Evolutionary conservation across 441 rosid species (phyloP).

Genomic region (Pelargonium fulgidum): DNA sequence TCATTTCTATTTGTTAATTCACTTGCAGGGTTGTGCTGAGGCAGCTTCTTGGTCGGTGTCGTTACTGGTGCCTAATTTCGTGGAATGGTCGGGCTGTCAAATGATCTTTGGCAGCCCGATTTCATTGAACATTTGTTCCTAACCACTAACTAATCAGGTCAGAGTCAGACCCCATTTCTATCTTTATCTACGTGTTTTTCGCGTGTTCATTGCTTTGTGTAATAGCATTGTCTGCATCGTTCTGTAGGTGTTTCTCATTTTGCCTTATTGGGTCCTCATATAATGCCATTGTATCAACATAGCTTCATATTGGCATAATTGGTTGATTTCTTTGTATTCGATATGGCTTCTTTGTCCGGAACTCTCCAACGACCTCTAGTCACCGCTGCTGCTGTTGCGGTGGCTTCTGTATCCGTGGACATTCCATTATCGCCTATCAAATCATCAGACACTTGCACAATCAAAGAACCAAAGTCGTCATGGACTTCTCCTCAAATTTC

Average conservation of each 20-base stretch:
- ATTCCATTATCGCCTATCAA: conserved; percentile 42
- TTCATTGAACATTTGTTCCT: not conserved
- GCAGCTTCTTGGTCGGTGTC: not conserved
- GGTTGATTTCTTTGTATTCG: conserved; percentile 20
- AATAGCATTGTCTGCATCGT: not conserved
- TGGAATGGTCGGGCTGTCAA: conserved; percentile 4
- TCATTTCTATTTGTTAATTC: too few relatives aligned
- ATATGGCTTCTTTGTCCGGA: conserved; percentile 74
- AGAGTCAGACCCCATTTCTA: not conserved
- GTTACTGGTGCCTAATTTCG: not conserved
- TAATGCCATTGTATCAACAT: too few relatives aligned
- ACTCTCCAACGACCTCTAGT: conserved; percentile 69
- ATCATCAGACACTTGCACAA: conserved; percentile 29
- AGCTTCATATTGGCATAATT: too few relatives aligned
- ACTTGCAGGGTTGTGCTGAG: not conserved
- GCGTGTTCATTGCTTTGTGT: not conserved
- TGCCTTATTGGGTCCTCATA: too few relatives aligned
- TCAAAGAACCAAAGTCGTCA: conserved; percentile 32
- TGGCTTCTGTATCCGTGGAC: conserved; percentile 67
- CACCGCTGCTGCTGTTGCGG: conserved; percentile 70
- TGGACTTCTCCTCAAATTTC: conserved; percentile 50
- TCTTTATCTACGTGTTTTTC: not conserved
- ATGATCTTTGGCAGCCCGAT: conserved; percentile 1
- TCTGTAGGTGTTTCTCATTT: not conserved
- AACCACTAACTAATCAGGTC: not conserved